Evolutionary conservation across 176 grass and related monocot species (phyloP).

Genomic region (Lolium multiflorum): DNA sequence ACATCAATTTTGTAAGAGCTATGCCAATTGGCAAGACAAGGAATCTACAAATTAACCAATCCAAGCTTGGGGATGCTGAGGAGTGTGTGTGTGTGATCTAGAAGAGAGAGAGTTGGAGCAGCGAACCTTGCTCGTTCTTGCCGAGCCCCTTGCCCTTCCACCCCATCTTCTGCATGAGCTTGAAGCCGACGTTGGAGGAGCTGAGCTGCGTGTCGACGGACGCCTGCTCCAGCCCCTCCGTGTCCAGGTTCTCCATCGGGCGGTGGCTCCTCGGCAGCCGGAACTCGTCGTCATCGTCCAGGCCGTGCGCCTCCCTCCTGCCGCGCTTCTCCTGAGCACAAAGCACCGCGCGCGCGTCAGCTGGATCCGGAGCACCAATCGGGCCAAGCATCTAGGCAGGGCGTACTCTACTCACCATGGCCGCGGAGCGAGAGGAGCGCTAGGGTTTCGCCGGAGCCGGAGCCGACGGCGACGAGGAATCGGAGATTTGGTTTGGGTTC

Average conservation of each 20-base stretch:
- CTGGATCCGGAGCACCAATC: not conserved
- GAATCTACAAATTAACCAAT: not conserved
- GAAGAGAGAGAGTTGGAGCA: not conserved
- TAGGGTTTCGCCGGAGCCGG: slow-evolving; percentile 24
- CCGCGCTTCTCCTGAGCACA: slow-evolving; percentile 11
- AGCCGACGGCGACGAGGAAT: slow-evolving; percentile 14
- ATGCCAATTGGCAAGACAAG: not conserved
- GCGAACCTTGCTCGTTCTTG: slow-evolving; percentile 89
- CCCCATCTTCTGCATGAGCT: slow-evolving; percentile 91
- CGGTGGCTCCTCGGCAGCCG: slow-evolving; percentile 80
- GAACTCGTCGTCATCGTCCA: slow-evolving; percentile 61
- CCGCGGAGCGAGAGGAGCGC: not conserved
- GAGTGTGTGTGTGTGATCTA: not conserved
- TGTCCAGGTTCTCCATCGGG: slow-evolving; percentile 87
- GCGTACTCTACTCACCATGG: slow-evolving; percentile 20
- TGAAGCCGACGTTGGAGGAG: slow-evolving; percentile 84
- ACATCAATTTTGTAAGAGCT: not conserved
- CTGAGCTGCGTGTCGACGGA: slow-evolving; percentile 82
- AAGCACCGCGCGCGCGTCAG: not conserved
- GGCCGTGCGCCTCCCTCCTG: not conserved
- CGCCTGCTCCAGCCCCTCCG: slow-evolving; percentile 86
- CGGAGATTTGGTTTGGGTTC: slow-evolving; percentile 5
- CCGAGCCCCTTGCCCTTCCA: slow-evolving; percentile 99
- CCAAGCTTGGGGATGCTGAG: not conserved
- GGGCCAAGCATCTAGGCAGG: not conserved